A percentile compares a stretch with the other conserved stretches of the same genome.
phyloP scores from a whole-genome alignment of 2,329 filamentous ascomycete species.

The Xylariaceae sp. region DNA sequence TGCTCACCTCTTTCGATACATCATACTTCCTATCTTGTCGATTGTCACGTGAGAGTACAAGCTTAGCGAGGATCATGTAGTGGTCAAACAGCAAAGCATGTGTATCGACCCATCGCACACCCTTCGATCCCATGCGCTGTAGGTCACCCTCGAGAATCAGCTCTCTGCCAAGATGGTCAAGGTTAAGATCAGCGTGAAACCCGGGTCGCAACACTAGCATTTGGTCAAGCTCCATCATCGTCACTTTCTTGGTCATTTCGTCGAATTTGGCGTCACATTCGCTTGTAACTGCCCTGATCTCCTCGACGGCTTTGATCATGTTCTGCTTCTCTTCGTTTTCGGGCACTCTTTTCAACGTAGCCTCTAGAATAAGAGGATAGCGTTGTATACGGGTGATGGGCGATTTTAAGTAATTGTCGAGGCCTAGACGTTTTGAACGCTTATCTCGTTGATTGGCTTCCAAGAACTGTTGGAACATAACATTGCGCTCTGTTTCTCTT shows the following conservation, averaged over 20 bases:
- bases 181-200: constrained; percentile 85
- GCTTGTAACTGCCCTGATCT: constrained; percentile 83
- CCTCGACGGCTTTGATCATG: constrained; percentile 77
- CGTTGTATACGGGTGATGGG: constrained; percentile 91
- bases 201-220: constrained; percentile 84
- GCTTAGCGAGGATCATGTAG: constrained; percentile 90
- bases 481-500: constrained; percentile 79
- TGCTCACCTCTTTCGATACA: constrained; percentile 78
- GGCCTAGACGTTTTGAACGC: constrained; percentile 77
- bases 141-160: constrained; percentile 87
- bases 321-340: constrained; percentile 89
- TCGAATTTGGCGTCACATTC: constrained; percentile 92
- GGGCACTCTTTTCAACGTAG: constrained; percentile 78
- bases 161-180: constrained; percentile 90
- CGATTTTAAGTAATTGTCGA: constrained; percentile 91
- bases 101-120: constrained; percentile 91
- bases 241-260: constrained; percentile 87
- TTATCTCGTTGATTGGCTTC: constrained; percentile 77
- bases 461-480: constrained; percentile 82
- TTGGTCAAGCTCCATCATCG: constrained; percentile 76
- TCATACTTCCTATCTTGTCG: constrained; percentile 83
- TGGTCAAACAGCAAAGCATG: constrained; percentile 95
- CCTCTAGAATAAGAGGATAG: constrained; percentile 79
- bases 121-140: constrained; percentile 81
- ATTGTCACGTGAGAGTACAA: constrained; percentile 65